These are phyloP conservation scores for Streptanthus diversifolius DNA, from an alignment of 345 rosid species.

Conservation along the genomic window DNA sequence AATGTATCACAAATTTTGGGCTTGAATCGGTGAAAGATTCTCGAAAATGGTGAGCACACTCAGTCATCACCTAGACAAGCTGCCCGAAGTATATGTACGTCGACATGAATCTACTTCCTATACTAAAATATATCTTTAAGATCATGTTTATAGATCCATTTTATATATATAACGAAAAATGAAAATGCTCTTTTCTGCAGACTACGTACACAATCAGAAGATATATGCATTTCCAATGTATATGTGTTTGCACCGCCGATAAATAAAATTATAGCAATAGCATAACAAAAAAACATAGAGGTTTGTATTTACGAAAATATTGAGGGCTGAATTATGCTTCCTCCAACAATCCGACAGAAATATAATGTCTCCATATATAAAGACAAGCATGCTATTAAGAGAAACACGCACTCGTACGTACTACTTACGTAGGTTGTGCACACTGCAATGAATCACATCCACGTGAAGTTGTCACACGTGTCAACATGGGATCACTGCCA, in stretches of 20 bases:
- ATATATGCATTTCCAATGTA: slow-evolving; percentile 6
- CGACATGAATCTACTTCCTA: not conserved
- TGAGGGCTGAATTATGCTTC: not conserved
- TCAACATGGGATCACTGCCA: not conserved
- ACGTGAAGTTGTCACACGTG: slow-evolving; percentile 10
- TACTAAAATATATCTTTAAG: not conserved
- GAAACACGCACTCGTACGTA: not conserved
- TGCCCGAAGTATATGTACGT: not conserved
- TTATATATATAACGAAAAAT: not conserved
- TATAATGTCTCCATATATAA: not conserved
- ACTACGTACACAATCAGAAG: not conserved
- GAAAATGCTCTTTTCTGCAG: not conserved
- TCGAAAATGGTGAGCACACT: not conserved
- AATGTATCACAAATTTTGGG: not conserved
- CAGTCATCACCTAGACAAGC: not conserved
- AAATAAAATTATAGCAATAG: not conserved
- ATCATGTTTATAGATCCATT: not conserved
- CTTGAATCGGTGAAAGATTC: not conserved
- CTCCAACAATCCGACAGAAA: slow-evolving; percentile 14
- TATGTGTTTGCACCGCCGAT: not conserved
- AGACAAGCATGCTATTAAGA: slow-evolving; percentile 2
- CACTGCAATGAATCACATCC: not conserved
- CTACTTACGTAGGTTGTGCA: not conserved
- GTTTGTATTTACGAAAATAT: not conserved
- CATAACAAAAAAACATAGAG: not conserved